Evolutionary conservation across 495 filamentous ascomycete genomes (phyloP).

Genomic region (Aspergillus haitiensis): DNA sequence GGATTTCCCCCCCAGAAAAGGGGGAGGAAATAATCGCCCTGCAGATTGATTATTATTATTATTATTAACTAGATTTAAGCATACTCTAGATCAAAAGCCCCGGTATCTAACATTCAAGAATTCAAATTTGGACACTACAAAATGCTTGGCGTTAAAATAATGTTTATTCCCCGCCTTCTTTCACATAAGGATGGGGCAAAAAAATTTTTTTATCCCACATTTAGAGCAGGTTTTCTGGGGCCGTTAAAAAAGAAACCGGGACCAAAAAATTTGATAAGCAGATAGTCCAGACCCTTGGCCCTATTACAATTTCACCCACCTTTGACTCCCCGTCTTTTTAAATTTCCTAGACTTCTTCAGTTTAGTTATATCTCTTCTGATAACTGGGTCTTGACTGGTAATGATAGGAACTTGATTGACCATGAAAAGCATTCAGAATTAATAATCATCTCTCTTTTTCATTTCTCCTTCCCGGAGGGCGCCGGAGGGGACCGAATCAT

Average conservation of each 20-base stretch:
- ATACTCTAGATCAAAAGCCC: too few relatives aligned
- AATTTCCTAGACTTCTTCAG: neutral
- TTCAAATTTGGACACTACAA: too few relatives aligned
- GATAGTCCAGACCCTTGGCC: conserved; percentile 20
- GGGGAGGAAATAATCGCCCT: too few relatives aligned
- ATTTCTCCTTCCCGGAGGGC: conserved; percentile 8
- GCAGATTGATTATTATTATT: too few relatives aligned
- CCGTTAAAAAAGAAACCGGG: neutral
- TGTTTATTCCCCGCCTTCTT: too few relatives aligned
- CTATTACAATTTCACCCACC: conserved; percentile 15
- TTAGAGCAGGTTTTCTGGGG: neutral
- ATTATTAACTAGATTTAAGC: too few relatives aligned
- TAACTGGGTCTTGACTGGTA: conserved; percentile 1
- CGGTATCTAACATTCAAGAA: too few relatives aligned
- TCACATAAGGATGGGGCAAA: too few relatives aligned
- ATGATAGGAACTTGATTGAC: conserved; percentile 2
- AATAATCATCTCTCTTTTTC: neutral
- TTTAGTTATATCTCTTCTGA: neutral
- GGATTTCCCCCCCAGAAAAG: too few relatives aligned
- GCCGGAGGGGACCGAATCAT: neutral
- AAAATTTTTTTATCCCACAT: neutral
- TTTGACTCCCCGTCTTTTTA: conserved; percentile 7
- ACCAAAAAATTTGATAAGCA: conserved; percentile 5
- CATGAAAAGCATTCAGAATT: conserved; percentile 1
- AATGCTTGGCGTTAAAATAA: too few relatives aligned